These are phyloP conservation scores for Tetraselmis chui DNA, from an alignment of 139 green algal genomes.

Conservation along the genomic window DNA sequence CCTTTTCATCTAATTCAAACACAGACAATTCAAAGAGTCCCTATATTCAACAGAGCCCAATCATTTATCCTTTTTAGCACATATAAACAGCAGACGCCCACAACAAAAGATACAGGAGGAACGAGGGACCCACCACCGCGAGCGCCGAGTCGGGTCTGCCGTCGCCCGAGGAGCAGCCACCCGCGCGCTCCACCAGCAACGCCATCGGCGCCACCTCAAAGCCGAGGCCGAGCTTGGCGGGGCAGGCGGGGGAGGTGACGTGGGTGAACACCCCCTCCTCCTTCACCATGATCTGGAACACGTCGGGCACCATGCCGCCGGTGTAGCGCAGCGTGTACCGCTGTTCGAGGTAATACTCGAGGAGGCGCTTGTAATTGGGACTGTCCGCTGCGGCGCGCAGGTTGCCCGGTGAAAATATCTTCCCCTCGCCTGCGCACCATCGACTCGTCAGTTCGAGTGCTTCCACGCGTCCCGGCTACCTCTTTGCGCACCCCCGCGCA, in stretches of 20 bases:
- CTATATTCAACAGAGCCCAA: too few relatives aligned
- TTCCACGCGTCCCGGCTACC: too few relatives aligned
- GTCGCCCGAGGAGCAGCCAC: conserved; percentile 68
- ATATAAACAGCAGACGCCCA: too few relatives aligned
- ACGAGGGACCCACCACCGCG: conserved; percentile 48
- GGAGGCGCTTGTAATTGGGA: conserved; percentile 81
- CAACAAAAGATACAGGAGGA: too few relatives aligned
- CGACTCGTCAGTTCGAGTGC: too few relatives aligned
- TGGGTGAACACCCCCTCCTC: conserved; percentile 95
- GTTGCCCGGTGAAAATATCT: conserved; percentile 95
- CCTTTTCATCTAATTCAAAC: too few relatives aligned
- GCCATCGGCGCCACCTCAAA: conserved; percentile 85
- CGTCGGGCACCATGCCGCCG: conserved; percentile 91
- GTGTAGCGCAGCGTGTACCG: conserved; percentile 96
- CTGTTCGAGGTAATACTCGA: conserved; percentile 87
- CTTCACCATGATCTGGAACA: conserved; percentile 94
- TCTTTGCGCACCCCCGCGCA: too few relatives aligned
- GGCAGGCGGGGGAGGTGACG: conserved; percentile 85
- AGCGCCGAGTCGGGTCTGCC: conserved; percentile 66
- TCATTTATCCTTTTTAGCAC: too few relatives aligned
- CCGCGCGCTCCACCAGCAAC: conserved; percentile 84
- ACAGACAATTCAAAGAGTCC: too few relatives aligned
- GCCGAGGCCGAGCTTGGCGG: conserved; percentile 91
- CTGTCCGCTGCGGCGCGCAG: conserved; percentile 92
- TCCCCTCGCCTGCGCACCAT: conserved; percentile 87